Evolutionary conservation across 2,329 filamentous ascomycete species (phyloP), one percentile per base, ranked within the genome.

Genomic region (Diaporthe nobilis): DNA sequence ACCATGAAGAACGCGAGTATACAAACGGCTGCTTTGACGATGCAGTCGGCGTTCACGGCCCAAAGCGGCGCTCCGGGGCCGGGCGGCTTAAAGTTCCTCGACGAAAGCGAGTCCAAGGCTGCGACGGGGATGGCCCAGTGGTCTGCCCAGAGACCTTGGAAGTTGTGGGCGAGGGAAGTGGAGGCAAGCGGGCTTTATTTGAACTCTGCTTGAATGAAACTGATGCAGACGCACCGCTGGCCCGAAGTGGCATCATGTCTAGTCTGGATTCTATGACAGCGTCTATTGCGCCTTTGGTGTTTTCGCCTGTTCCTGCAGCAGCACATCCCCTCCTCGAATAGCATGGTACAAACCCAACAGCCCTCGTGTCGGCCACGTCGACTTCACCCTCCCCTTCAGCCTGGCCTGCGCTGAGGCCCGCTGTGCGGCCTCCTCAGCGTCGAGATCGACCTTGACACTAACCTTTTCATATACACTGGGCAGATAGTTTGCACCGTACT

Each of bases 381-480:
- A 71, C 20, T 47, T 74, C 8, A 71, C 31, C 6, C 25, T 49
- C 3, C 17, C 10, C 25, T 61, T 74, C 20, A 47, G 15, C 42
- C 42, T 44, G 12, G 73, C 20, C n/a, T 44, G 71, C 1, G 20
- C 6, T 34, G 71, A 51, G 12, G 44, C 47, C 13, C n/a, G 37
- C 3, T 20, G 25, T 9, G 49, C 44, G 12, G n/a, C 61, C 31
- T 81, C 81, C 47, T 85, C 83, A 1, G 79, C 82, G 1, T 84
- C 83, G 4, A 85, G 81, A 51, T 86, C 85, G 0, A 90, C 89
- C 79, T 88, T 89, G 1, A 89, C 89, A 79, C 88, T 89, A 34
- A 93, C 91, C 83, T 94, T 94, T 78, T 94, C 91, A 77, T 91
- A 93, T 2, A 94, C 91, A 42, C 85, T 91, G 0, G 91, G 92